phyloP scores from a whole-genome alignment of 805 yeast species.

The Kluyveromyces lactis region DNA sequence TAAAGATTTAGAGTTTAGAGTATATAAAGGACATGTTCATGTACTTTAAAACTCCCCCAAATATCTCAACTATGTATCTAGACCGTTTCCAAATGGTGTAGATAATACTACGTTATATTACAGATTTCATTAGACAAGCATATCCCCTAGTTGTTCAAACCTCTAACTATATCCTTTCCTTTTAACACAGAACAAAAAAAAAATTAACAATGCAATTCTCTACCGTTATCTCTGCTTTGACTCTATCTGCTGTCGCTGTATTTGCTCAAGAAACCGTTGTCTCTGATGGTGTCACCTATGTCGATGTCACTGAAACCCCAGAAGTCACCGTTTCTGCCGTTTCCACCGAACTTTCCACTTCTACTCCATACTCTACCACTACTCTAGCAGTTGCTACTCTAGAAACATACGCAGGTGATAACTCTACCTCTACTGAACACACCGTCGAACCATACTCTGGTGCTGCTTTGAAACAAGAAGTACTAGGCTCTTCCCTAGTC shows the following conservation, averaged over 20 bases:
- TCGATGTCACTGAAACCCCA: constrained; percentile 45
- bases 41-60: too few species aligned
- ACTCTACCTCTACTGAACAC: constrained; percentile 10
- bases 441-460: constrained; percentile 15
- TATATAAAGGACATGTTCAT: too few species aligned
- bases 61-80: too few species aligned
- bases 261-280: constrained; percentile 8
- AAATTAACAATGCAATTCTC: constrained; percentile 11
- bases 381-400: constrained; percentile 17
- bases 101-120: too few species aligned
- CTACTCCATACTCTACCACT: constrained; percentile 31
- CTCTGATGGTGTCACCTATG: constrained; percentile 33
- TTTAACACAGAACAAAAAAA: background rate
- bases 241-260: constrained; percentile 9
- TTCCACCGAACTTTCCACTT: constrained; percentile 34
- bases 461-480: constrained; percentile 11
- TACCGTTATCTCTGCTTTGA: constrained; percentile 9
- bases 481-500: constrained; percentile 3
- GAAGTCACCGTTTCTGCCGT: constrained; percentile 39
- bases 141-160: too few species aligned
- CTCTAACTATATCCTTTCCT: too few species aligned
- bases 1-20: too few species aligned
- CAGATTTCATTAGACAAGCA: too few species aligned
- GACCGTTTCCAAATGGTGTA: too few species aligned
- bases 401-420: constrained; percentile 9